Base-by-base conservation (phyloP, 495 filamentous ascomycete genomes). In the Daldinia concentrica region DNA sequence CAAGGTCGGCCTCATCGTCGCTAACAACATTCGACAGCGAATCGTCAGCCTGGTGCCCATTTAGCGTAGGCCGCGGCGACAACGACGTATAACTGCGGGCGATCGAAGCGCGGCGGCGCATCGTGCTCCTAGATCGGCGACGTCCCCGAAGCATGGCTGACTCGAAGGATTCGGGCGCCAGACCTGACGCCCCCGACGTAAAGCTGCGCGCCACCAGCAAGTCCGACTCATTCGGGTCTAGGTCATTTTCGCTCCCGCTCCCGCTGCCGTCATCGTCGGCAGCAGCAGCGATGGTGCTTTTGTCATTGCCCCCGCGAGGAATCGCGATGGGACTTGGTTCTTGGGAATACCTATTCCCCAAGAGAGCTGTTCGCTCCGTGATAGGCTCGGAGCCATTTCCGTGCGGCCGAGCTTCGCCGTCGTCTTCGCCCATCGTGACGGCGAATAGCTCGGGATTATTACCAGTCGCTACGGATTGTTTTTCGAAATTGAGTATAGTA, bases 201-300 rank as follows among this genome's bases (percentile, higher is more conserved):
- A 79, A 69, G 29, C 81, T 81, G 56, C 80, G 74, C 0, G 81
- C 78, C 12, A 84, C 64, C 36, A 82, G 32, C 36, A 81, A n/a
- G 54, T 83, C 80, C 57, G 83, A 80, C 54, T 80, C 76, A 62
- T 82, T 81, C 54, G 79, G 72, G 57, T 79, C 78, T 11, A 82
- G 72, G 8, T 79, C 70, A 45, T 36, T 55, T 39, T 29, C 43
- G 37, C 58, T 59, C 12, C 30, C 65, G 15, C 62, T 50, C 6
- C 27, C 66, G n/a, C 58, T 50, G 4, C 74, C 73, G 29, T 76
- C 73, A 37, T 59, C 60, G 41, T 43, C 68, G 4, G 73, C 37
- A 4, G n/a, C n/a, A n/a, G n/a, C n/a, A n/a, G 17, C 19, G 3
- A 17, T 45, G 7, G 1, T 5, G 17, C 19, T 48, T 48, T 48